Conservation (phyloP, 768 basidiomycete genomes). For the Leccinum sublutescens region DNA sequence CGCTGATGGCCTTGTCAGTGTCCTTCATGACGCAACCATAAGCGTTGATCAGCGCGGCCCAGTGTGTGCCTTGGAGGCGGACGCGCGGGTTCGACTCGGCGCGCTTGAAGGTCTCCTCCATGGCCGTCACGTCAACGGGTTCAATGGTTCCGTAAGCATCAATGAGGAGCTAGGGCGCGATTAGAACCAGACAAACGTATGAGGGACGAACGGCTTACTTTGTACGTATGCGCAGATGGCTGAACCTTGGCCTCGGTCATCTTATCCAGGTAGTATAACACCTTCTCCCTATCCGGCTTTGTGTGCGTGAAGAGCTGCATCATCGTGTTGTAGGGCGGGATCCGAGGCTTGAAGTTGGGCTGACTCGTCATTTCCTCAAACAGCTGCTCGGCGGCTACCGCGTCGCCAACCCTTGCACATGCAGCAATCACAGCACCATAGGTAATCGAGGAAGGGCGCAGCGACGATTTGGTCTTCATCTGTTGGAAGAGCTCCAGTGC, state of each 20-base stretch:
- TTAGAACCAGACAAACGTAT: constrained; percentile 1
- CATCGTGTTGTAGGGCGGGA: constrained; percentile 98
- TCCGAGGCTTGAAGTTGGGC: constrained; percentile 77
- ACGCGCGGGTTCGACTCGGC: constrained; percentile 38
- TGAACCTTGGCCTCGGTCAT: constrained; percentile 58
- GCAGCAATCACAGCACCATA: constrained; percentile 94
- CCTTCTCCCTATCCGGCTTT: constrained; percentile 80
- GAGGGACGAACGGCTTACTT: constrained; percentile 44
- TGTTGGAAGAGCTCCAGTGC: constrained; percentile 84
- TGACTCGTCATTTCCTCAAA: constrained; percentile 82
- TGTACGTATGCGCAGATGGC: constrained; percentile 93
- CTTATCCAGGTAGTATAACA: constrained; percentile 70
- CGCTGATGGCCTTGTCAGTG: constrained; percentile 66
- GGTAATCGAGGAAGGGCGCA: constrained; percentile 80
- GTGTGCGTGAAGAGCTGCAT: constrained; percentile 94
- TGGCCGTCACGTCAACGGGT: constrained; percentile 68
- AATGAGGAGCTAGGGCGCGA: constrained; percentile 62
- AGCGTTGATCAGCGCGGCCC: constrained; percentile 86
- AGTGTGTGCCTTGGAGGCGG: constrained; percentile 53
- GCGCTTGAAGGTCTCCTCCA: constrained; percentile 74
- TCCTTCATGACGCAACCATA: constrained; percentile 81
- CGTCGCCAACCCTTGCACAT: constrained; percentile 91
- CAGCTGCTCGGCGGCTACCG: constrained; percentile 71
- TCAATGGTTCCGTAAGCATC: constrained; percentile 87
- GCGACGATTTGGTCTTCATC: constrained; percentile 63